Percentiles rank a stretch among this genome's conserved stretches.
Conservation (phyloP, 78 protist species). For the Cavenderia fasciculata region DNA sequence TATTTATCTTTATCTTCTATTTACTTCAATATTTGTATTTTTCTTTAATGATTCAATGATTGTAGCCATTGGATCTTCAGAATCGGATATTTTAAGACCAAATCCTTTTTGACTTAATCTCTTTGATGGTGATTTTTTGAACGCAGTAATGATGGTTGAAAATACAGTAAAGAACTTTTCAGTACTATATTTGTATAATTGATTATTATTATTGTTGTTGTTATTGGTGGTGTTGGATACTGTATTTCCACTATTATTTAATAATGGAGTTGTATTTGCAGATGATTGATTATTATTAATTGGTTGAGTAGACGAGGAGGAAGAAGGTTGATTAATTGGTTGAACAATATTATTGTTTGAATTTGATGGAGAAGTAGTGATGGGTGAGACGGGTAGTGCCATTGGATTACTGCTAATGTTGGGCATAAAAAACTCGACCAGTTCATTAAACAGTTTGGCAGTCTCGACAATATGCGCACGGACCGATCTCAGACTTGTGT, state of each 20-base stretch:
- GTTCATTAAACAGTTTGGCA: slow-evolving; percentile 31
- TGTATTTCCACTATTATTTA: no score
- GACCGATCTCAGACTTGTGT: background rate
- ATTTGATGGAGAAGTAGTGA: slow-evolving; percentile 3
- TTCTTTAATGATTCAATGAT: slow-evolving; percentile 59
- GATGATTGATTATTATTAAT: background rate
- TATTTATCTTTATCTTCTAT: background rate
- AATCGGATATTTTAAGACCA: slow-evolving; percentile 48
- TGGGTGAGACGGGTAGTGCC: background rate
- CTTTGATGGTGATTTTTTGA: slow-evolving; percentile 61
- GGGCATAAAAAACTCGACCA: slow-evolving; percentile 33
- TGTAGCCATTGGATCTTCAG: slow-evolving; percentile 74
- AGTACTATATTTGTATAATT: background rate
- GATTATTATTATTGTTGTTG: background rate
- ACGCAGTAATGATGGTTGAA: slow-evolving; percentile 41
- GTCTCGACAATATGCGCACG: background rate
- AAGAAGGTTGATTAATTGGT: background rate
- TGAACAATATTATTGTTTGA: slow-evolving; percentile 9
- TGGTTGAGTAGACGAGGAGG: background rate
- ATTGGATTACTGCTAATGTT: no score
- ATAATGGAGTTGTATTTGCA: no score
- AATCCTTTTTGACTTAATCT: slow-evolving; percentile 68
- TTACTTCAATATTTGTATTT: background rate
- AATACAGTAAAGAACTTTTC: slow-evolving; percentile 69
- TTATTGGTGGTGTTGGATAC: background rate